phyloP scores from a whole-genome alignment of 2,329 filamentous ascomycete genomes.

The Coniochaeta prunicola region DNA sequence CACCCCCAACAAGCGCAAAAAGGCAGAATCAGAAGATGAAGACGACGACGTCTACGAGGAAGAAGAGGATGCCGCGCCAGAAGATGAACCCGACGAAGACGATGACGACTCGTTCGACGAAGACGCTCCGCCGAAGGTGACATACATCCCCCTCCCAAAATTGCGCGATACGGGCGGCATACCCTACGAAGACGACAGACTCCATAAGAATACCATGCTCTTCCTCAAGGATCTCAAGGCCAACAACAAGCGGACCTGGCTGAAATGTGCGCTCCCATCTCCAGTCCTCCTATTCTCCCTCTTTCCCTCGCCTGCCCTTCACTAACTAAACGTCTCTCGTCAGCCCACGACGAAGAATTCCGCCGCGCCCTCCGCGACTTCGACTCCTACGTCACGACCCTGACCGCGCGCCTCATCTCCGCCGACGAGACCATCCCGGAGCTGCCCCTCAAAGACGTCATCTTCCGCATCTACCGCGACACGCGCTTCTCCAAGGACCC shows the following conservation, averaged over 20 bases:
- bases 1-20: background rate
- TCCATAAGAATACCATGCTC: conserved; percentile 51
- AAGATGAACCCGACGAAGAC: conserved; percentile 24
- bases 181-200: conserved; percentile 41
- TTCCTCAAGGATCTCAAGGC: conserved; percentile 53
- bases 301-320: background rate
- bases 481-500: conserved; percentile 77
- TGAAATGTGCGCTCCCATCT: conserved; percentile 37
- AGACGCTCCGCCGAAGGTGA: conserved; percentile 26
- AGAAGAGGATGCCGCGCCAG: conserved; percentile 26
- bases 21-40: conserved; percentile 14
- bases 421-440: conserved; percentile 80
- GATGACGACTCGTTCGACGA: conserved; percentile 25
- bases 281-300: conserved; percentile 1
- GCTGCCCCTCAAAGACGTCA: conserved; percentile 75
- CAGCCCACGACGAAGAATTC: conserved; percentile 75
- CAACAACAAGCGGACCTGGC: conserved; percentile 52
- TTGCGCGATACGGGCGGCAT: conserved; percentile 32
- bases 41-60: conserved; percentile 21
- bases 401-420: conserved; percentile 64
- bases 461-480: conserved; percentile 84
- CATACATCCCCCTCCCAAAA: conserved; percentile 32
- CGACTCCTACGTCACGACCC: conserved; percentile 65
- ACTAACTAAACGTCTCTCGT: background rate
- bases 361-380: conserved; percentile 74